Evolutionary conservation across 352 stramenopile species (phyloP).

Genomic region (Aphanomyces stellatus): DNA sequence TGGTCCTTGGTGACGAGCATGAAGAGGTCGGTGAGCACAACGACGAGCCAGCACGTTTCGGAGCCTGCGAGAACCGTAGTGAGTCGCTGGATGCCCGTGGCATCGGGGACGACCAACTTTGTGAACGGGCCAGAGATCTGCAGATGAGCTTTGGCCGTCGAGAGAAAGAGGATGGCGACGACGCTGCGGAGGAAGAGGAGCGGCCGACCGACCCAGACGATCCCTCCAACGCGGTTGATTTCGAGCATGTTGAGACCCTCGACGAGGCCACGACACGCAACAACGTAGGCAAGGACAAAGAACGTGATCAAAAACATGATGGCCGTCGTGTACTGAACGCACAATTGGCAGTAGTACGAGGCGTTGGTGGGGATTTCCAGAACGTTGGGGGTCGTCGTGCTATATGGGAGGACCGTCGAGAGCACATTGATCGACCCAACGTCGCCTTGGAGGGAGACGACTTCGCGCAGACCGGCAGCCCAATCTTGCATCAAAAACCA

Average conservation of each 20-base stretch:
- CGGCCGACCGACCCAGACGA: background rate
- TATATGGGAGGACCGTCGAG: background rate
- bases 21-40: background rate
- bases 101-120: background rate
- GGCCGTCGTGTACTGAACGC: background rate
- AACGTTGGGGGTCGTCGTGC: background rate
- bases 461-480: background rate
- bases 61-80: background rate
- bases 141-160: background rate
- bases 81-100: background rate
- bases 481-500: slow-evolving; percentile 6
- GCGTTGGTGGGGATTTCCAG: background rate
- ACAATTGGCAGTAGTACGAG: background rate
- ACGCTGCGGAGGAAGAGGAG: background rate
- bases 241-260: background rate
- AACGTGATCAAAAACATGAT: background rate
- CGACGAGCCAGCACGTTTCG: slow-evolving; percentile 12
- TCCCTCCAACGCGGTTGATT: background rate
- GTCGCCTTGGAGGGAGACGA: slow-evolving; percentile 1
- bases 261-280: background rate
- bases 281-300: background rate
- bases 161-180: background rate
- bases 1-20: slow-evolving; percentile 3
- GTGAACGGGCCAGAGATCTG: background rate
- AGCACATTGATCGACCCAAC: background rate